A percentile compares a stretch with the other conserved stretches of the same genome.
These are phyloP conservation scores for Primulina tabacum DNA, from an alignment of 257 asterid genomes.

Conservation along the genomic window DNA sequence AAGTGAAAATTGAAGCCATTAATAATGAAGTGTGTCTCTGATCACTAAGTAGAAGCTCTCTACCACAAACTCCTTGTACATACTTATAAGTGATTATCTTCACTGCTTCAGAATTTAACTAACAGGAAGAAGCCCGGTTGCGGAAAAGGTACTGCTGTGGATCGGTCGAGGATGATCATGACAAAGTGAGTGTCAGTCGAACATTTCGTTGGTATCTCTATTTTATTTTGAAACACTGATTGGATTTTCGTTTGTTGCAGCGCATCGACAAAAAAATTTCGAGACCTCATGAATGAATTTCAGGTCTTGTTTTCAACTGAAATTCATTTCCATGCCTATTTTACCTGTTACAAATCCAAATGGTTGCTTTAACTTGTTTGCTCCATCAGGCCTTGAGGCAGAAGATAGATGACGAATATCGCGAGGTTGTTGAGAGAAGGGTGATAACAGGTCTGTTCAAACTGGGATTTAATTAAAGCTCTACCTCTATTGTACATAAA, in stretches of 20 bases:
- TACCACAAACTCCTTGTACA: neutral
- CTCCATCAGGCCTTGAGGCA: conserved; percentile 58
- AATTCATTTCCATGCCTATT: neutral
- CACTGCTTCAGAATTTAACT: conserved; percentile 53
- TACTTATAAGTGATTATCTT: conserved; percentile 22
- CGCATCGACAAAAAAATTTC: conserved; percentile 65
- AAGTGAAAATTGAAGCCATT: conserved; percentile 61
- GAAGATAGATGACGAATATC: conserved; percentile 76
- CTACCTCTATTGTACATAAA: neutral
- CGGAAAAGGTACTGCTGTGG: conserved; percentile 78
- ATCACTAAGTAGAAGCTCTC: conserved; percentile 5
- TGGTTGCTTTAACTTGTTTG: conserved; percentile 9
- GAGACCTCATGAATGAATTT: conserved; percentile 72
- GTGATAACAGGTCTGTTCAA: conserved; percentile 66
- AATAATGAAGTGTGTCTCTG: conserved; percentile 54
- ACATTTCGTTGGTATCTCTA: neutral
- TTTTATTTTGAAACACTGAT: conserved; percentile 15
- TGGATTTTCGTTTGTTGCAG: conserved; percentile 35
- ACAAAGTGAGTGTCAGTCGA: conserved; percentile 47
- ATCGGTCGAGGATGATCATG: conserved; percentile 83
- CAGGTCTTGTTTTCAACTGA: conserved; percentile 45
- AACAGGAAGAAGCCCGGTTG: conserved; percentile 85
- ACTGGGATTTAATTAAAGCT: neutral
- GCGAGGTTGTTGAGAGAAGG: conserved; percentile 90
- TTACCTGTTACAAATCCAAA: neutral